These are phyloP conservation scores for Rhodotorula sp. DNA, from an alignment of 1,284 basidiomycete species.

Conservation along the genomic window DNA sequence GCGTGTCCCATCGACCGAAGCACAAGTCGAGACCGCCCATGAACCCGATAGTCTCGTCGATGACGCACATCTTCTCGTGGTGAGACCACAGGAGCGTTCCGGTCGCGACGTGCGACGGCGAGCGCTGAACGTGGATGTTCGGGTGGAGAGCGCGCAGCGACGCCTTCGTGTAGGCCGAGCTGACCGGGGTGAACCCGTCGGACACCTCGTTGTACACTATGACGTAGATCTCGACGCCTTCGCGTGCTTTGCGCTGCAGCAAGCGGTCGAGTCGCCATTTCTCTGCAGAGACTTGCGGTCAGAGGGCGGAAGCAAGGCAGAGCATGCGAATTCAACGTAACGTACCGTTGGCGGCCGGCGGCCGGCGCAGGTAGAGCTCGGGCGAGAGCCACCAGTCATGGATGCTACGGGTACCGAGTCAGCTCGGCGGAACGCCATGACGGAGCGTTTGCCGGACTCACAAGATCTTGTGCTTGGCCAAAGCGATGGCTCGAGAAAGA, in stretches of 20 bases:
- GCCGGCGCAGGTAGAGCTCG: slow-evolving; percentile 50
- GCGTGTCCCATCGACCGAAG: slow-evolving; percentile 66
- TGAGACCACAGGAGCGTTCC: slow-evolving; percentile 99
- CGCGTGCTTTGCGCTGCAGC: slow-evolving; percentile 86
- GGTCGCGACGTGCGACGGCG: slow-evolving; percentile 94
- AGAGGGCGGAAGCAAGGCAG: too few species aligned
- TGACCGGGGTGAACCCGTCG: slow-evolving; percentile 74
- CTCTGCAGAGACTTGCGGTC: slow-evolving; percentile 59
- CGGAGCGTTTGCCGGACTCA: slow-evolving; percentile 4
- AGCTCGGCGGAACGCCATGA: too few species aligned
- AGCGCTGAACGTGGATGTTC: slow-evolving; percentile 95
- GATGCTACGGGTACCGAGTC: slow-evolving; percentile 53
- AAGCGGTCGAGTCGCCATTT: slow-evolving; percentile 85
- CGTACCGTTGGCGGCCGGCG: slow-evolving; percentile 42
- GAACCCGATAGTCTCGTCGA: slow-evolving; percentile 95
- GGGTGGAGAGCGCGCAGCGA: slow-evolving; percentile 79
- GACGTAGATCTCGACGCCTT: slow-evolving; percentile 94
- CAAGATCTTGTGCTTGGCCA: slow-evolving; percentile 72
- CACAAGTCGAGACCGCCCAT: slow-evolving; percentile 95
- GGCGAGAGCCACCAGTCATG: slow-evolving; percentile 96
- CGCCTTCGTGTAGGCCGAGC: slow-evolving; percentile 79
- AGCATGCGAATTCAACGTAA: too few species aligned
- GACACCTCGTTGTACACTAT: slow-evolving; percentile 98
- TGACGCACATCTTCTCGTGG: slow-evolving; percentile 97
- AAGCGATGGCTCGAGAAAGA: slow-evolving; percentile 83